Conservation (phyloP, 257 asterid species). For the Solanum chilense region DNA sequence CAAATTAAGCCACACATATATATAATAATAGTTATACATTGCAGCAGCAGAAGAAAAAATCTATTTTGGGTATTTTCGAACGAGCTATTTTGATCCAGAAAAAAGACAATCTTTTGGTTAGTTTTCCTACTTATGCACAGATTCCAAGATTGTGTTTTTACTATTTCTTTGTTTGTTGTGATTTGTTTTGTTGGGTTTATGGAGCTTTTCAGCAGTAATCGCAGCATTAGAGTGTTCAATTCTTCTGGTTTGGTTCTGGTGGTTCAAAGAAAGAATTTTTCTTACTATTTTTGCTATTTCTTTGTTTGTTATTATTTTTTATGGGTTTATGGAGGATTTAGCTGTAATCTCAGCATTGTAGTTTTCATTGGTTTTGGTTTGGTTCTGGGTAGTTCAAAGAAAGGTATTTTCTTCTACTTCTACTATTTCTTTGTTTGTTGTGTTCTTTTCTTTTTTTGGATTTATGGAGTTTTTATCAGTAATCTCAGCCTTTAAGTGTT, state of each 20-base stretch:
- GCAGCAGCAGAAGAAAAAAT: neutral
- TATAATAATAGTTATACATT: neutral
- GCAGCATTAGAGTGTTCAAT: neutral
- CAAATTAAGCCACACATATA: neutral
- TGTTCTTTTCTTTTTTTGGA: neutral
- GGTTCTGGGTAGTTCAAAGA: neutral
- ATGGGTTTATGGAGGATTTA: neutral
- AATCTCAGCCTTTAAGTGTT: neutral
- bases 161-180: neutral
- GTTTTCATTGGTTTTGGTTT: neutral
- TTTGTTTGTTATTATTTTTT: neutral
- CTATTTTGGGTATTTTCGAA: neutral
- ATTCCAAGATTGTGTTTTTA: neutral
- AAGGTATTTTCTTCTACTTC: neutral
- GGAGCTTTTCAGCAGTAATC: neutral
- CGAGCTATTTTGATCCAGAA: neutral
- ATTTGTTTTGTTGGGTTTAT: neutral
- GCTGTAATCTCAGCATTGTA: neutral
- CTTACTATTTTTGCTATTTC: neutral
- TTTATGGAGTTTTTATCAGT: neutral
- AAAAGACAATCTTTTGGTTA: neutral
- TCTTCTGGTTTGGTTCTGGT: neutral
- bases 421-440: neutral
- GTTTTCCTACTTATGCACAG: neutral
- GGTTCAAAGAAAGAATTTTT: neutral